Conservation (phyloP, 345 rosid species). For the Citrus inodora region DNA sequence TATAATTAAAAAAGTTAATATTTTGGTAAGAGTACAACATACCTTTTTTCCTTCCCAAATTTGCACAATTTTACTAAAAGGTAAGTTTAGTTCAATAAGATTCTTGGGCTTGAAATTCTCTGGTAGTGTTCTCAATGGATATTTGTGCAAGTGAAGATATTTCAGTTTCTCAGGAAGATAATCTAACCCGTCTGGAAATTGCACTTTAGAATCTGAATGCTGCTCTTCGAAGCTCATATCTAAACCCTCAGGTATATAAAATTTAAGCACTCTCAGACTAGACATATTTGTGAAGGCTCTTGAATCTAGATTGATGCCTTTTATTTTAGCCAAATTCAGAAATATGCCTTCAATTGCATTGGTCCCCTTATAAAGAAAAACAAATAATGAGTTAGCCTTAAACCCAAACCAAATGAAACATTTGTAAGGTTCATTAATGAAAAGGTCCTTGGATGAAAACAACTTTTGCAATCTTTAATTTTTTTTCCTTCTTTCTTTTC, state of each 20-base stretch:
- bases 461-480: not conserved
- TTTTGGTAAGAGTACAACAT: not conserved
- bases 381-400: not conserved
- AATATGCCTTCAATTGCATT: not conserved
- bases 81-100: not conserved
- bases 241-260: not conserved
- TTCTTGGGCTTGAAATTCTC: not conserved
- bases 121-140: not conserved
- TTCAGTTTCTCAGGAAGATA: not conserved
- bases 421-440: too few relatives aligned
- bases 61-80: not conserved
- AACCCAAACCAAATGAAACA: not conserved
- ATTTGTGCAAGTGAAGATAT: not conserved
- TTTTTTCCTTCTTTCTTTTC: too few relatives aligned
- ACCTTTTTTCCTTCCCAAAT: not conserved
- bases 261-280: not conserved
- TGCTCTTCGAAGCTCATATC: not conserved
- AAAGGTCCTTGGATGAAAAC: not conserved
- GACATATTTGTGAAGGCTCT: not conserved
- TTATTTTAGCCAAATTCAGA: not conserved
- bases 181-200: not conserved
- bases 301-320: not conserved
- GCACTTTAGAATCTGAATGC: not conserved
- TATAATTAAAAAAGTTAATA: not conserved
- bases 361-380: not conserved